These are phyloP conservation scores for Kondoa malvinella DNA, from an alignment of 768 basidiomycete genomes.

Conservation along the genomic window DNA sequence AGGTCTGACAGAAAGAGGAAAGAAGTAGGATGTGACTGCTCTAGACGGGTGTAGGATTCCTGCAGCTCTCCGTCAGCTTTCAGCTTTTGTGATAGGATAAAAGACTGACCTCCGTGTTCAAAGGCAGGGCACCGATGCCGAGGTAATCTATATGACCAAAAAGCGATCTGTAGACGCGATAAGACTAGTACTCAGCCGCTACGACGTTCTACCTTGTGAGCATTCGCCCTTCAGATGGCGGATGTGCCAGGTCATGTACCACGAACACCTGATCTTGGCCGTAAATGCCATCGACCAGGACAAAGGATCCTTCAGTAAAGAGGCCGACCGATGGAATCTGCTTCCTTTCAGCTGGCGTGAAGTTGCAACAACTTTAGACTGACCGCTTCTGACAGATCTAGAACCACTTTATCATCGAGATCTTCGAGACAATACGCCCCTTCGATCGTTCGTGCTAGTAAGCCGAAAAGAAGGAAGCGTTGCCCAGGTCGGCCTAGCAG, in stretches of 20 bases:
- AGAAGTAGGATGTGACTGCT: neutral
- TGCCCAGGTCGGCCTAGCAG: constrained; percentile 75
- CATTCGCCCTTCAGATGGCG: constrained; percentile 79
- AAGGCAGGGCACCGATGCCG: constrained; percentile 78
- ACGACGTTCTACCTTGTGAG: constrained; percentile 48
- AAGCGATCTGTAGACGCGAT: constrained; percentile 33
- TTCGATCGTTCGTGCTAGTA: constrained; percentile 76
- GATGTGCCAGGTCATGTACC: constrained; percentile 89
- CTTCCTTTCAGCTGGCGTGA: constrained; percentile 29
- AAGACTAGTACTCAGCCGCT: neutral
- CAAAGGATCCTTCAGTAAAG: constrained; percentile 90
- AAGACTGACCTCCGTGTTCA: constrained; percentile 55
- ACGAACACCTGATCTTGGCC: constrained; percentile 74
- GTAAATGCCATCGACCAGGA: constrained; percentile 88
- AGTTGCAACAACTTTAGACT: constrained; percentile 24
- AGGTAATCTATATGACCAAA: constrained; percentile 95
- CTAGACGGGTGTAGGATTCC: constrained; percentile 2
- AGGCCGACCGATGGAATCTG: constrained; percentile 86
- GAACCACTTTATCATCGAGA: constrained; percentile 68
- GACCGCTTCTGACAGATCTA: constrained; percentile 77
- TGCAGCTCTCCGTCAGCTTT: neutral
- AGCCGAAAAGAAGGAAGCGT: constrained; percentile 80
- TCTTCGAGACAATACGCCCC: constrained; percentile 85
- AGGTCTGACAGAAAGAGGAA: constrained; percentile 89
- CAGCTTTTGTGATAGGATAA: neutral